Evolutionary conservation across 2,329 filamentous ascomycete genomes (phyloP), one percentile per base, ranked within the genome.

Genomic region (Simplicillium sp.): DNA sequence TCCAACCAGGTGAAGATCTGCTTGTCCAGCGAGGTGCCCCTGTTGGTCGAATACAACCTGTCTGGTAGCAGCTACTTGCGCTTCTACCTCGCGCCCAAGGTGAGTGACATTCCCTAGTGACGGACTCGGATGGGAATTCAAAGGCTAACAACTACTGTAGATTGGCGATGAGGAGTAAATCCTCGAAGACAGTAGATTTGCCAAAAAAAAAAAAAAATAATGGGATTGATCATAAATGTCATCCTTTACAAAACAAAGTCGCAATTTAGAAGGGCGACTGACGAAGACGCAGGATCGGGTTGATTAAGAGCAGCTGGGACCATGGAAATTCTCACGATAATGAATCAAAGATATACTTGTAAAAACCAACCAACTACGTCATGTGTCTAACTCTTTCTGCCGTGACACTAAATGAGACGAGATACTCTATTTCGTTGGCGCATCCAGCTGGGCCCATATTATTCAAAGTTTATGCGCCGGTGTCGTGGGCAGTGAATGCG

Each of bases 41-140:
- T 98, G 50, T 73, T 97, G 54, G 92, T 98, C 35, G 92, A 98
- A 71, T 98, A 97, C 66, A 72, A 69, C 41, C 67, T 96, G 46
- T 73, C 74, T 41, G 84, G 85, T 50, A 87, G 80, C 70, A 92
- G 87, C 64, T 92, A 92, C 65, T 68, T 98, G 66, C 80, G 90
- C 57, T 98, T 97, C 78, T 98, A 97, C 68, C 80, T 98, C 54
- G 92, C 92, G 50, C 92, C 92, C 50, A 98, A 98, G 88, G 92
- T 92, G 68, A 45, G 75, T 58, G 36, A 28, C 5, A 16, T 17
- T n/a, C 12, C 12, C 17, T n/a, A 3, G 11, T 34, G 8, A 9
- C n/a, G 29, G 13, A 32, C 11, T 17, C 14, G 16, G 25, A n/a
- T 15, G n/a, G 2, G 4, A 8, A 29, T 3, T 44, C 9, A 9